These are phyloP conservation scores for Populus davidiana DNA, from an alignment of 345 rosid genomes.

Conservation along the genomic window DNA sequence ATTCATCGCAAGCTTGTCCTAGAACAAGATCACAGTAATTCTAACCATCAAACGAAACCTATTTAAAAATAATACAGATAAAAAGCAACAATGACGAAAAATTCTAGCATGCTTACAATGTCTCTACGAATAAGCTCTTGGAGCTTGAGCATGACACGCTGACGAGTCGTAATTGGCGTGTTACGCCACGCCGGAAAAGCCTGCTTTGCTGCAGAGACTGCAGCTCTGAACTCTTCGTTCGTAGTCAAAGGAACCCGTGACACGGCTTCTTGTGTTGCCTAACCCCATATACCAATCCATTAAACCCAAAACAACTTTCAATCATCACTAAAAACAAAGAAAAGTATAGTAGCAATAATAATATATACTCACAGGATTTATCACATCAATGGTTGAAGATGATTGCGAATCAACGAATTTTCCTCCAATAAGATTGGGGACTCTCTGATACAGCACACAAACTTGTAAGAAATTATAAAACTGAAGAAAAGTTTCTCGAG, in stretches of 20 bases:
- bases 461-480: neutral
- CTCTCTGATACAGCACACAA: constrained; percentile 45
- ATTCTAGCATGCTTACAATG: constrained; percentile 41
- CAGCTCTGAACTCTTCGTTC: constrained; percentile 81
- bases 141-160: constrained; percentile 85
- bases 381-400: constrained; percentile 60
- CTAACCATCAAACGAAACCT: neutral
- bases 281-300: constrained; percentile 5
- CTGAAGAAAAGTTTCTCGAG: neutral
- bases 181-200: constrained; percentile 85
- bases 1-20: constrained; percentile 91
- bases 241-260: constrained; percentile 85
- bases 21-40: constrained; percentile 3
- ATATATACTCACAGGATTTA: constrained; percentile 67
- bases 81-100: neutral
- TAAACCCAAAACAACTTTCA: neutral
- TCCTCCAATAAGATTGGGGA: constrained; percentile 90
- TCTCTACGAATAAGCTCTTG: constrained; percentile 92
- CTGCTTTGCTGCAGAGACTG: constrained; percentile 82
- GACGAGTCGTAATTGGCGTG: constrained; percentile 83
- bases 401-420: constrained; percentile 70
- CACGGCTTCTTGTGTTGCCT: constrained; percentile 97
- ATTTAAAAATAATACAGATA: neutral
- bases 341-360: neutral
- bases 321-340: neutral